phyloP scores from a whole-genome alignment of 2,329 filamentous ascomycete genomes.

The Setomelanomma holmii region DNA sequence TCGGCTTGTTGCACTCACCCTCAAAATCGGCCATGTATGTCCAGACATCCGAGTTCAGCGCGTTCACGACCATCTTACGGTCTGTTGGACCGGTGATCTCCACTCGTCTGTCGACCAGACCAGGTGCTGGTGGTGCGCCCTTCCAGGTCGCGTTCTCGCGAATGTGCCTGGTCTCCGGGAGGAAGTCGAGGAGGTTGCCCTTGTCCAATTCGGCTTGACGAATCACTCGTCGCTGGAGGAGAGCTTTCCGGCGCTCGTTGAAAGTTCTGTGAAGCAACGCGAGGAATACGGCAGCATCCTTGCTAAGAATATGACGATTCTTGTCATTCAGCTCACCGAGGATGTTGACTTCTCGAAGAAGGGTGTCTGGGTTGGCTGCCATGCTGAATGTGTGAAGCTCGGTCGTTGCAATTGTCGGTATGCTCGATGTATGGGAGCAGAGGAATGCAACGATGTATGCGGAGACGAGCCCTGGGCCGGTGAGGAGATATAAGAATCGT shows the following conservation, averaged over 20 bases:
- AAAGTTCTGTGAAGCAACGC: conserved; percentile 94
- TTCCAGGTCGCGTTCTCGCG: conserved; percentile 94
- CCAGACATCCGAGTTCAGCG: conserved; percentile 93
- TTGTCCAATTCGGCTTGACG: conserved; percentile 94
- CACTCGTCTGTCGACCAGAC: conserved; percentile 88
- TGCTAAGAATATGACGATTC: conserved; percentile 89
- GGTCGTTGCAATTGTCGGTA: conserved; percentile 11
- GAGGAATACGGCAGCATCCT: conserved; percentile 88
- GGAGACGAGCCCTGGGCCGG: conserved; percentile 30
- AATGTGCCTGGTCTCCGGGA: conserved; percentile 94
- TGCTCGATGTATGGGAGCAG: conserved; percentile 16
- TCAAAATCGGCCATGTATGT: conserved; percentile 99
- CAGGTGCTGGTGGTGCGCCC: conserved; percentile 88
- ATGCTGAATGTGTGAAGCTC: conserved; percentile 27
- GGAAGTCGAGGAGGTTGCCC: conserved; percentile 88
- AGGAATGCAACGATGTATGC: conserved; percentile 37
- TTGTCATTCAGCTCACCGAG: conserved; percentile 78
- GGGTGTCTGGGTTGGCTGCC: conserved; percentile 66
- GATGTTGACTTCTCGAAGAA: conserved; percentile 88
- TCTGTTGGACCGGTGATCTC: conserved; percentile 98
- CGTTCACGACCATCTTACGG: conserved; percentile 99
- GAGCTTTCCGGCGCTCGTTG: conserved; percentile 84
- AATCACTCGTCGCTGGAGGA: conserved; percentile 83
- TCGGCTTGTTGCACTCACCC: conserved; percentile 62
- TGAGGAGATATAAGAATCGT: conserved; percentile 35